These are phyloP conservation scores for Sporopachydermia cereana DNA, from an alignment of 1,139 yeast species.

Conservation along the genomic window DNA sequence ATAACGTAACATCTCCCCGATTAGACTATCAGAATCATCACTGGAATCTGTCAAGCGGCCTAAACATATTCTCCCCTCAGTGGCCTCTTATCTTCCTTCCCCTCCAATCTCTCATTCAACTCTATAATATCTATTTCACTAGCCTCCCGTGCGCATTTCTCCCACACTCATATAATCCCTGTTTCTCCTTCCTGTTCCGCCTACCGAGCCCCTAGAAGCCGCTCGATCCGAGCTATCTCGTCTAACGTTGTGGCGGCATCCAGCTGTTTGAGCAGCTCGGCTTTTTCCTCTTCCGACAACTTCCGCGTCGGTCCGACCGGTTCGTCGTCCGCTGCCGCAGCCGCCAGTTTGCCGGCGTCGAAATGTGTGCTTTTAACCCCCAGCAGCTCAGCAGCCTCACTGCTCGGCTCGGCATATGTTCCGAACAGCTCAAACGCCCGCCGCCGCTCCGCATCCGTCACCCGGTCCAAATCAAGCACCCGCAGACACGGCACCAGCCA, in stretches of 20 bases:
- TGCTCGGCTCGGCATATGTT: constrained; percentile 21
- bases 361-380: constrained; percentile 17
- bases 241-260: constrained; percentile 53
- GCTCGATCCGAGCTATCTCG: constrained; percentile 66
- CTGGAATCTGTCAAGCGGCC: no score
- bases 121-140: no score
- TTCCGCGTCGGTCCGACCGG: constrained; percentile 16
- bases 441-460: constrained; percentile 43
- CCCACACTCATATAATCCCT: no score
- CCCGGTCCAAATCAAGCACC: constrained; percentile 55
- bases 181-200: no score
- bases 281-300: constrained; percentile 43
- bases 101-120: no score
- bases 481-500: constrained; percentile 53
- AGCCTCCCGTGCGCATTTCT: no score
- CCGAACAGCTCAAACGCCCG: constrained; percentile 39
- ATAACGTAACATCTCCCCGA: no score
- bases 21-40: no score
- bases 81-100: no score
- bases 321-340: background rate
- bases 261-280: constrained; percentile 39
- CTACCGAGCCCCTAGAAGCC: background rate
- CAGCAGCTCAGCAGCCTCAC: constrained; percentile 19
- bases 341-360: constrained; percentile 10
- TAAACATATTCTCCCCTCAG: background rate